phyloP scores from a whole-genome alignment of 208 protist genomes.

The Cochliopodium minus region DNA sequence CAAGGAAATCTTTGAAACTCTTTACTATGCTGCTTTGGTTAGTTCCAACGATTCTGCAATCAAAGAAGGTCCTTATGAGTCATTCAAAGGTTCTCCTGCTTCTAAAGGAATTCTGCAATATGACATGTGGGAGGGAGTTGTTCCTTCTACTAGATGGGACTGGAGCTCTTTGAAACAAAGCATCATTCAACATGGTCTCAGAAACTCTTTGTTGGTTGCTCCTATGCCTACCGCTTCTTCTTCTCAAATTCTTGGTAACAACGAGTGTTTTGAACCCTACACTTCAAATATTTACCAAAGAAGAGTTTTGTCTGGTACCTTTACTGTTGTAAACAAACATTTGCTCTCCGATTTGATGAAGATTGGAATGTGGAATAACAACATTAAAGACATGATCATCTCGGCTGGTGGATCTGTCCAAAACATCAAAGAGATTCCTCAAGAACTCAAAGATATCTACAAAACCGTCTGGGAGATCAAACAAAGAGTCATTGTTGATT shows the following conservation, averaged over 20 bases:
- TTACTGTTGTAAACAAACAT: slow-evolving; percentile 95
- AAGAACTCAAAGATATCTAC: slow-evolving; percentile 84
- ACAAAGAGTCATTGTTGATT: slow-evolving; percentile 88
- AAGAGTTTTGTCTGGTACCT: slow-evolving; percentile 91
- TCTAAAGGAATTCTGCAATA: slow-evolving; percentile 90
- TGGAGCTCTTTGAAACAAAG: slow-evolving; percentile 71
- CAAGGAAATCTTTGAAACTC: slow-evolving; percentile 95
- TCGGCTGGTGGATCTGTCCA: slow-evolving; percentile 78
- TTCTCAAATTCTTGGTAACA: slow-evolving; percentile 96
- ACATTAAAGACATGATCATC: slow-evolving; percentile 85
- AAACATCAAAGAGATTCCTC: slow-evolving; percentile 70
- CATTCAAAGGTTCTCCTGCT: slow-evolving; percentile 74
- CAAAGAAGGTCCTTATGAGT: slow-evolving; percentile 73
- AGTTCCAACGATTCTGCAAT: slow-evolving; percentile 64
- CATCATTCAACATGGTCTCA: slow-evolving; percentile 68
- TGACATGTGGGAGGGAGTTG: slow-evolving; percentile 74
- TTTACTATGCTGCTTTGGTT: slow-evolving; percentile 87
- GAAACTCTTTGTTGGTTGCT: slow-evolving; percentile 92
- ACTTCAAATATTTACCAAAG: slow-evolving; percentile 96
- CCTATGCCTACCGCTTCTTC: slow-evolving; percentile 99
- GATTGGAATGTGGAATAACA: slow-evolving; percentile 68
- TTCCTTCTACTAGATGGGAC: slow-evolving; percentile 56
- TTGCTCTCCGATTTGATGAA: slow-evolving; percentile 81
- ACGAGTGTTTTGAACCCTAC: slow-evolving; percentile 98
- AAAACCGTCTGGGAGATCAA: slow-evolving; percentile 96